Evolutionary conservation across 1,139 yeast species (phyloP), one percentile per base, ranked within the genome.

Genomic region (Suhomyces terraborum): DNA sequence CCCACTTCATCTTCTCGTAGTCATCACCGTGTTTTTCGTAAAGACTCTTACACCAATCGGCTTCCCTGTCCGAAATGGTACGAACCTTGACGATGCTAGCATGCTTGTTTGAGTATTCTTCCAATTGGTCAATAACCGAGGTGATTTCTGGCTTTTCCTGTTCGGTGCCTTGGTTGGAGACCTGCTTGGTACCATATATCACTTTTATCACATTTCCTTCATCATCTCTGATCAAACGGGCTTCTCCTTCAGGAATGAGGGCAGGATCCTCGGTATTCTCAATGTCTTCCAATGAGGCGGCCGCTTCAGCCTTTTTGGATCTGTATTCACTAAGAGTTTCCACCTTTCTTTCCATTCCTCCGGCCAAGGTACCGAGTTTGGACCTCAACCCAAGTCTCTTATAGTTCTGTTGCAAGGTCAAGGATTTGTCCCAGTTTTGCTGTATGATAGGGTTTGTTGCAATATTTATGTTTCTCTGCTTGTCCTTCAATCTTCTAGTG

Each of bases 1-100:
- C 98, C 86, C 95, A 85, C 60, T 82, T 84, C 98, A 94, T 93
- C 55, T 82, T 86, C 38, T 79, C 84, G 59, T 82, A 89, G 61
- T 93, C 84, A 49, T 89, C 95, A 14, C 97, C 97, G 59, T 93
- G 81, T 62, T 88, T 88, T 22, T 77, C 79, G 45, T 82, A 75
- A 38, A 93, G 70, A 18, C 66, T 64, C 39, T 64, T 66, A 33
- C 88, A 64, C 95, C 96, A 88, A 28, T 77, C 85, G 36, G 63
- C 66, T 63, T 93, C 98, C 54, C 95, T 71, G 33, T 77, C 83
- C 42, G 89, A 80, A 52, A 80, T 85, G 32, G 62, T 68, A 55
- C 88, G 76, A 46, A 73, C 84, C 36, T 54, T 64, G 45, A 66
- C 77, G 10, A 70, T 65, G 32, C 66, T 62, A 9, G 78, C 80